Conservation (phyloP, 441 rosid species). For the Populus hybrid region DNA sequence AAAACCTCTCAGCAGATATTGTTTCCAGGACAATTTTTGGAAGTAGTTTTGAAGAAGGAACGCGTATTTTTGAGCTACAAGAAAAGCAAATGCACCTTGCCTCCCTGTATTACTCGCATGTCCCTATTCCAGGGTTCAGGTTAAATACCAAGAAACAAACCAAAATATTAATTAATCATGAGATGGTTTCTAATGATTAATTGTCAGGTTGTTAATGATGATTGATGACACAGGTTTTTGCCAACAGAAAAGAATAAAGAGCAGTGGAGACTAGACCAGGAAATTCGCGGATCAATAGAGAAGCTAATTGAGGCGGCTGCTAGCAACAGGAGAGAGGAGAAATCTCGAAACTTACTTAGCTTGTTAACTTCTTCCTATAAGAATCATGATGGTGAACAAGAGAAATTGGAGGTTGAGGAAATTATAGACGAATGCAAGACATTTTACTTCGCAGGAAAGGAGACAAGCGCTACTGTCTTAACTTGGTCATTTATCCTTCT, state of each 20-base stretch:
- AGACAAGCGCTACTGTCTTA: background rate
- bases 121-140: background rate
- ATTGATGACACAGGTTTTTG: background rate
- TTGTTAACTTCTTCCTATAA: background rate
- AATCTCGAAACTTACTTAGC: background rate
- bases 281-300: background rate
- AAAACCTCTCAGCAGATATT: background rate
- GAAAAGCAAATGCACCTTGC: background rate
- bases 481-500: background rate
- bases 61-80: constrained; percentile 3
- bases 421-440: constrained; percentile 4
- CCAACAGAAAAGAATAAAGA: background rate
- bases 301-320: background rate
- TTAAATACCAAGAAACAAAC: background rate
- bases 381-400: background rate
- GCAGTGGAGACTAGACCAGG: background rate
- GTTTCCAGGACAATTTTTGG: background rate
- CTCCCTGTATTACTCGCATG: background rate
- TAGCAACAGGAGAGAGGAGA: background rate
- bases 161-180: background rate
- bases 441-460: constrained; percentile 6
- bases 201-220: background rate
- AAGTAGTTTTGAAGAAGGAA: background rate
- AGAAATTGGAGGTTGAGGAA: background rate
- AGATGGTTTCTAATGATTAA: background rate